Evolutionary conservation across 768 basidiomycete species (phyloP).

Genomic region (Rhodosporidiobolus sp.): DNA sequence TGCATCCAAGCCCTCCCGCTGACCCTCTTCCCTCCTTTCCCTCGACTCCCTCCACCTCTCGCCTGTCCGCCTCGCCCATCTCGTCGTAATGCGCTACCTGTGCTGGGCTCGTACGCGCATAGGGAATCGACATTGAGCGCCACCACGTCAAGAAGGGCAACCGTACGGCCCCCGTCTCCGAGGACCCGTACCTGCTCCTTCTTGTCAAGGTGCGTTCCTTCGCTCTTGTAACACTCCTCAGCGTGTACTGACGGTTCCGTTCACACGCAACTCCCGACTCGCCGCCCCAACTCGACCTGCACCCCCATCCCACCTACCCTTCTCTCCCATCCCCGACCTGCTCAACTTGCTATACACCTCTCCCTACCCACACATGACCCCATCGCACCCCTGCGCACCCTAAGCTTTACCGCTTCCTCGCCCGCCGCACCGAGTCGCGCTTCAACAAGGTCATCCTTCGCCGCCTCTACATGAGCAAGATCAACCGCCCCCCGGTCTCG

Average conservation of each 20-base stretch:
- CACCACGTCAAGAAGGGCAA: slow-evolving; percentile 99
- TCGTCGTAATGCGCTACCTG: background rate
- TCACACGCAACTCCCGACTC: no score
- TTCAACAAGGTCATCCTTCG: slow-evolving; percentile 99
- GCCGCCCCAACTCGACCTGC: background rate
- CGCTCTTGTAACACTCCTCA: background rate
- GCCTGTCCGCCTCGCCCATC: background rate
- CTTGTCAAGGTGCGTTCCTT: slow-evolving; percentile 80
- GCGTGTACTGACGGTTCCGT: background rate
- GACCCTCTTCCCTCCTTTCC: background rate
- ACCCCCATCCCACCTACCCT: background rate
- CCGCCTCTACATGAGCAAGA: slow-evolving; percentile 93
- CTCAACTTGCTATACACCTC: background rate
- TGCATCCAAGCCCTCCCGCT: no score
- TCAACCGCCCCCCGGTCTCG: slow-evolving; percentile 94
- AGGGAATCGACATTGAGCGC: slow-evolving; percentile 58
- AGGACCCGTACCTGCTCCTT: slow-evolving; percentile 97
- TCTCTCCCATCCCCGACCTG: background rate
- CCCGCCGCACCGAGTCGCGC: slow-evolving; percentile 86
- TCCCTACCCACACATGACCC: background rate
- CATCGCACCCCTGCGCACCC: background rate
- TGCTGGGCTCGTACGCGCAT: no score
- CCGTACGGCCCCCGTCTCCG: slow-evolving; percentile 91
- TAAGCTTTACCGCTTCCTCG: slow-evolving; percentile 97
- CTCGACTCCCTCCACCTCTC: background rate